Base-by-base conservation (phyloP, 768 basidiomycete genomes). In the Leccinum subtestaceum region DNA sequence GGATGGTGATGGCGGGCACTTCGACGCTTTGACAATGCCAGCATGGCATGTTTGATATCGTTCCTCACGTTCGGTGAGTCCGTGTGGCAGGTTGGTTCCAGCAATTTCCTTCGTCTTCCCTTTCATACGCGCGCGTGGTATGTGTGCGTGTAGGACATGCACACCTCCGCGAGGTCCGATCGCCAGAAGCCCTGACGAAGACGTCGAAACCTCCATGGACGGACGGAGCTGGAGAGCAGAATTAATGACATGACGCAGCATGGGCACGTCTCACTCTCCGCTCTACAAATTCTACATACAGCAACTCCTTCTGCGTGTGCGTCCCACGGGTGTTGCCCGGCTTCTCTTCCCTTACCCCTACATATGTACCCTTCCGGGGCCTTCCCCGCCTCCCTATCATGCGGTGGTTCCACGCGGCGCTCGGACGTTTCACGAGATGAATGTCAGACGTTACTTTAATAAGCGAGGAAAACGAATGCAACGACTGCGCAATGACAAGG, bases 371-470 rank as follows among this genome's bases (percentile, higher is more conserved):
- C n/a, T 43, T 32, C 31, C 11, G 31, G 31, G 31, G 31, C 31
- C 31, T 32, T 40, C 38, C 38, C 38, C 38, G 4, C 38, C 38
- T 40, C 17, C 17, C 46, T 23, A 52, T 31, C 12, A 29, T 19
- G 47, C 19, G 31, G 25, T 21, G 60, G 46, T 64, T 60, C 53
- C 55, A n/a, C 55, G 55, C 68, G 68, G 61, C 66, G 2, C 21
- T 62, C 67, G 69, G 65, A 56, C 31, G 66, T 72, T 70, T 67
- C 67, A 69, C 43, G 32, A 17, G 36, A 46, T 46, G 43, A 27
- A 51, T 34, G 40, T 36, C 32, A 51, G 11, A 51, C 13, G n/a
- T 29, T 34, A 34, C 32, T 34, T 13, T 13, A 34, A 34, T 32
- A 13, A 17, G 31, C 32, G 29, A 10, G 51, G 51, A 43, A 5